Base-by-base conservation (phyloP, 192 early-diverging fungal genomes). In the Rhizophagus clarus region DNA sequence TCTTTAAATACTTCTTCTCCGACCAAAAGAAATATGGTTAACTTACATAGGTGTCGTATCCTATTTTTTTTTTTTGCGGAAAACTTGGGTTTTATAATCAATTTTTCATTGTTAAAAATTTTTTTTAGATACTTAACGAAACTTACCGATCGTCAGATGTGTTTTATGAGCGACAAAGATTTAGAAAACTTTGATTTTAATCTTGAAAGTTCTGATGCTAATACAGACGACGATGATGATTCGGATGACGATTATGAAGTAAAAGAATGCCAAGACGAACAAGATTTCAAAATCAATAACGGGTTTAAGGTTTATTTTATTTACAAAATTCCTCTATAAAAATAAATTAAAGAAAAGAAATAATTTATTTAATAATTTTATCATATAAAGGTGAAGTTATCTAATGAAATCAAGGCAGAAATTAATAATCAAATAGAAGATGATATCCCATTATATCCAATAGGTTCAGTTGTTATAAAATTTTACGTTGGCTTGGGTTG, bases 11-110 rank as follows among this genome's bases (percentile, higher is more conserved):
- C 63, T 11, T 40, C 74, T 26, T 64, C 47, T 0, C 42, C 70
- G 34, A 31, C 17, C 10, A 76, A 81, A 45, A 77, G 70, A 51
- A 81, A 81, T 71, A 68, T 81, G 74, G 71, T 60, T 40, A 81
- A 81, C 61, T 17, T 81, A 12, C 80, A 81, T 34, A 61, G 80
- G 80, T 77, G 71, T 15, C 7, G 34, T 32, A 34, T 28, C 37
- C 29, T 20, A 2, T 29, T 51, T 7, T 34, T 70, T n/a, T 31
- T 75, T 20, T 15, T 80, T 2, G 34, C 0, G 22, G 2, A 7
- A 12, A 11, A 22, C 29, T 8, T 26, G 15, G 22, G 12, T 14
- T 22, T 29, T 29, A 42, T 24, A 62, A 17, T 28, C 47, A 64
- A 17, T 37, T 37, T 6, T 7, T 37, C 20, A 22, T 17, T 45